Percentiles rank a stretch among this genome's conserved stretches.
These are phyloP conservation scores for Podaxis carcinomalis DNA, from an alignment of 768 basidiomycete species.

Conservation along the genomic window DNA sequence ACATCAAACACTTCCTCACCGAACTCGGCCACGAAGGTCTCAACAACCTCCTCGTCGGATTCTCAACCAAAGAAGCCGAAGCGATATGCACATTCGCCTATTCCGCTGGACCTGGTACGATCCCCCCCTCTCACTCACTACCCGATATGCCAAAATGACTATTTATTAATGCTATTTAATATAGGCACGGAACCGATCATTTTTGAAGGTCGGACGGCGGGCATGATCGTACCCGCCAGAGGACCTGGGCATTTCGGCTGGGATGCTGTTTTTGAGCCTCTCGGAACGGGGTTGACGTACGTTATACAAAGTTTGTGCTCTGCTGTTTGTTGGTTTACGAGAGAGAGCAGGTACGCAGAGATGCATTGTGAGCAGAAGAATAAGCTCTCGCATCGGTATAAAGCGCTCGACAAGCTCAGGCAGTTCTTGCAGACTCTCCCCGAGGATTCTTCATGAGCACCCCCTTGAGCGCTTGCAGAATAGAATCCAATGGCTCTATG, in stretches of 20 bases:
- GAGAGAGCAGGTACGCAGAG: slow-evolving; percentile 60
- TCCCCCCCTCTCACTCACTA: not conserved
- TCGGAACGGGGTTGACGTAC: slow-evolving; percentile 76
- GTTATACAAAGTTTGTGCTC: slow-evolving; percentile 9
- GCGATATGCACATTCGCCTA: slow-evolving; percentile 98
- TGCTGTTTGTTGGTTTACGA: not conserved
- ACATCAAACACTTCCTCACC: slow-evolving; percentile 91
- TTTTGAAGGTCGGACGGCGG: slow-evolving; percentile 82
- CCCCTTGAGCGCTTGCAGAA: not conserved
- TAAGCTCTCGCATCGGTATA: slow-evolving; percentile 67
- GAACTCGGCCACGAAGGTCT: slow-evolving; percentile 87
- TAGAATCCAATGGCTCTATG: not conserved
- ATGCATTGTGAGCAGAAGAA: slow-evolving; percentile 70
- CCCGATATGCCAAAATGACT: not conserved
- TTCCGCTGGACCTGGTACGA: slow-evolving; percentile 67
- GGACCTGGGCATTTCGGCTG: slow-evolving; percentile 84
- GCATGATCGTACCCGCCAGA: slow-evolving; percentile 82
- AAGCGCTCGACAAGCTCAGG: slow-evolving; percentile 66
- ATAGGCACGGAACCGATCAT: slow-evolving; percentile 62
- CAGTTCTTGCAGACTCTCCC: slow-evolving; percentile 35
- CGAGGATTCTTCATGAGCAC: not conserved
- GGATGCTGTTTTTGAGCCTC: slow-evolving; percentile 84
- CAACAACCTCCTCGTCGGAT: slow-evolving; percentile 76
- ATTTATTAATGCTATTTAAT: not conserved
- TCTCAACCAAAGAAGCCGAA: slow-evolving; percentile 73